A percentile compares a stretch with the other conserved stretches of the same genome.
phyloP scores from a whole-genome alignment of 1,284 basidiomycete genomes.

The Cystobasidium sp. region DNA sequence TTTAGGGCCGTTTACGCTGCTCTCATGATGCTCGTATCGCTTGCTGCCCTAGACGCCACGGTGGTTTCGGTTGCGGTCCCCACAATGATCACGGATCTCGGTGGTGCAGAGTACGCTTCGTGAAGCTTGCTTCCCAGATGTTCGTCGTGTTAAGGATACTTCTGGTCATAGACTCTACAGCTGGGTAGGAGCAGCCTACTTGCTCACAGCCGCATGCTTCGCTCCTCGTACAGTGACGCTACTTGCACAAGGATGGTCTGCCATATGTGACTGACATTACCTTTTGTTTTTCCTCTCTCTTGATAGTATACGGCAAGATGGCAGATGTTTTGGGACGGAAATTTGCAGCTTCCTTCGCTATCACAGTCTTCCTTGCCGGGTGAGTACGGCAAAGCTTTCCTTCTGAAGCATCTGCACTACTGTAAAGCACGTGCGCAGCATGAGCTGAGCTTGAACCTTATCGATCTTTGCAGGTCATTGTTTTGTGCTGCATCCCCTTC shows the following conservation, averaged over 20 bases:
- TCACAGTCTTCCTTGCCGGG: constrained; percentile 2
- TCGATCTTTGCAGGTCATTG: constrained; percentile 6
- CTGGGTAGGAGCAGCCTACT: constrained; percentile 36
- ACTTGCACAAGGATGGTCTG: no score
- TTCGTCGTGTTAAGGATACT: not conserved
- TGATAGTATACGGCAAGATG: constrained; percentile 29
- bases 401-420: not conserved
- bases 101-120: constrained; percentile 15
- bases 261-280: no score
- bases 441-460: no score
- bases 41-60: constrained; percentile 23
- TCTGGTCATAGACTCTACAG: constrained; percentile 11
- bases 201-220: constrained; percentile 28
- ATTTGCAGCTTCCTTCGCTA: not conserved
- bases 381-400: not conserved
- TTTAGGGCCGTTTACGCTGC: constrained; percentile 18
- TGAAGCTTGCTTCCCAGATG: not conserved
- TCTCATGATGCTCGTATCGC: constrained; percentile 18
- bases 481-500: not conserved
- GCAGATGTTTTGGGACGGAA: constrained; percentile 31
- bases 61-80: constrained; percentile 23
- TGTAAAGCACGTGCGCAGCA: no score
- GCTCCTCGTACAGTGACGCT: no score
- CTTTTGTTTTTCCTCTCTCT: no score
- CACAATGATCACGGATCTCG: constrained; percentile 20